Conservation (phyloP, 768 basidiomycete species). For the Suillus subalutaceus region DNA sequence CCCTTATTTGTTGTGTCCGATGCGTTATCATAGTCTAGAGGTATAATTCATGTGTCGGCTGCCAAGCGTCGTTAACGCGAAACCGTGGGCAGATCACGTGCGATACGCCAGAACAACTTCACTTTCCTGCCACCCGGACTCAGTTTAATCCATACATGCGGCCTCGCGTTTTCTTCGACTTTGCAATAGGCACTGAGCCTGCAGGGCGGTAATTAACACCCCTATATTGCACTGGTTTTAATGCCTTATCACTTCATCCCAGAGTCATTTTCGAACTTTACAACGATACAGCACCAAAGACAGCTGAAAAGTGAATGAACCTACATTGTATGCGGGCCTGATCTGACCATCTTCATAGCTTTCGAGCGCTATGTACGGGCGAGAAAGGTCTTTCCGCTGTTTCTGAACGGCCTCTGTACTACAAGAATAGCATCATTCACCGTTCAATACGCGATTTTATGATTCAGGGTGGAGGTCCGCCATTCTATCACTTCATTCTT, state of each 20-base stretch:
- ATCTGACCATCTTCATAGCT: conserved; percentile 48
- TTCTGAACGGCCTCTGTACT: conserved; percentile 74
- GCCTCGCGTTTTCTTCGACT: conserved; percentile 72
- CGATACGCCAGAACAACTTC: not conserved
- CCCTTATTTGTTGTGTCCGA: no score
- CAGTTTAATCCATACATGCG: conserved; percentile 18
- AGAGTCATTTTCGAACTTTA: conserved; percentile 80
- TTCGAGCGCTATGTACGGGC: conserved; percentile 85
- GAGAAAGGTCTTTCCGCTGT: conserved; percentile 73
- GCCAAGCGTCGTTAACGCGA: no score
- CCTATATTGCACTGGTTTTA: conserved; percentile 1
- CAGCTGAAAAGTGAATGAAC: conserved; percentile 71
- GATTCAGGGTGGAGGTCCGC: conserved; percentile 77
- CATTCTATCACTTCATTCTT: not conserved
- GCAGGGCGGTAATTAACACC: conserved; percentile 53
- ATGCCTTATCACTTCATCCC: conserved; percentile 14
- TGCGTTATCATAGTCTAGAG: no score
- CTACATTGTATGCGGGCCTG: conserved; percentile 2
- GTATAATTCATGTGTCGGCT: no score
- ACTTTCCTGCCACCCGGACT: not conserved
- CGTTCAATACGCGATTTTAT: conserved; percentile 80
- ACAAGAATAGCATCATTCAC: conserved; percentile 80
- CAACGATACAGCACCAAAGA: conserved; percentile 72
- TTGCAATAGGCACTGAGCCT: conserved; percentile 51
- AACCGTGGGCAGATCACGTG: not conserved